These are phyloP conservation scores for Hapsidospora chrysogenum DNA, from an alignment of 495 filamentous ascomycete genomes.

Conservation along the genomic window DNA sequence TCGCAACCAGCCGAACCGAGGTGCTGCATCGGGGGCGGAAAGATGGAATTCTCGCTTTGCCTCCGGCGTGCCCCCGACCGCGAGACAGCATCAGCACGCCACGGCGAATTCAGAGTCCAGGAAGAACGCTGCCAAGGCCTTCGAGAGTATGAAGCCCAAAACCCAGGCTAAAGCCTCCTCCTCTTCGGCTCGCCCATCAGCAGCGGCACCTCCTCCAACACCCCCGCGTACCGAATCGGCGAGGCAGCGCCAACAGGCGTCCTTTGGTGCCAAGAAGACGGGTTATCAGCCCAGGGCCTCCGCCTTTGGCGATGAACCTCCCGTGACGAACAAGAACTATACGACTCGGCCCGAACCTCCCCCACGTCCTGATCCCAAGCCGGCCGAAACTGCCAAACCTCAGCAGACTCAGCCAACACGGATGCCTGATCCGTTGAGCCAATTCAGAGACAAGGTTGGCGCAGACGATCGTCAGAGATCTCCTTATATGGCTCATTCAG, in stretches of 20 bases:
- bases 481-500: constrained; percentile 49
- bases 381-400: neutral
- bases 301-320: constrained; percentile 25
- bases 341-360: constrained; percentile 9
- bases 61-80: constrained; percentile 1
- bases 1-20: constrained; percentile 16
- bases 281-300: constrained; percentile 21
- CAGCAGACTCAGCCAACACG: neutral
- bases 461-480: constrained; percentile 41
- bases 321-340: constrained; percentile 22
- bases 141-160: constrained; percentile 47
- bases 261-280: constrained; percentile 22
- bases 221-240: constrained; percentile 23
- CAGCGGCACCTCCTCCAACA: neutral
- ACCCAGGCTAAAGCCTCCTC: constrained; percentile 5
- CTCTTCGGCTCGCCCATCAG: constrained; percentile 5
- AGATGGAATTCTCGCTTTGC: constrained; percentile 33
- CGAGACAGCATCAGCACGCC: neutral
- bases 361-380: constrained; percentile 1
- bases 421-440: constrained; percentile 22
- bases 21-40: constrained; percentile 35
- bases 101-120: neutral
- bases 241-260: constrained; percentile 23
- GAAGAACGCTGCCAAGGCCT: constrained; percentile 27
- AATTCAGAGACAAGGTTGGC: constrained; percentile 19